Evolutionary conservation across 768 basidiomycete genomes (phyloP).

Genomic region (Panaeolus papilionaceus): DNA sequence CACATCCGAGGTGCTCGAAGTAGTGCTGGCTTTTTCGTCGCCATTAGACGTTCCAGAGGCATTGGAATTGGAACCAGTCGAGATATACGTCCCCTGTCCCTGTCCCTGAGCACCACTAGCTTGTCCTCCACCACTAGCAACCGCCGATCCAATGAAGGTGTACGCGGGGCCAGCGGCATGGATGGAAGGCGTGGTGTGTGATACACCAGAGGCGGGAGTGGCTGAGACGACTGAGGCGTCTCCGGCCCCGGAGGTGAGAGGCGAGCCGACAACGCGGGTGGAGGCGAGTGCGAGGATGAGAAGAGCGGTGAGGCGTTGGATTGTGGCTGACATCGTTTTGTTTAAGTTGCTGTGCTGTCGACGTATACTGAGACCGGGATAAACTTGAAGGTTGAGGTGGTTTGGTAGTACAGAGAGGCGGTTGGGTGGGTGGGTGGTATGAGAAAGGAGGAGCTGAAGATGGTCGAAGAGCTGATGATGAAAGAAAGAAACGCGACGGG

Average conservation of each 20-base stretch:
- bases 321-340: not conserved
- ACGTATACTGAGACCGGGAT: not conserved
- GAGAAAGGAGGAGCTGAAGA: not conserved
- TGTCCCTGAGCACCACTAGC: not conserved
- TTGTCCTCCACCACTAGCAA: not conserved
- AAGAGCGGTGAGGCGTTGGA: conserved; percentile 1
- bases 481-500: not conserved
- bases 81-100: not conserved
- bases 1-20: not conserved
- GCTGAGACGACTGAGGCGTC: not conserved
- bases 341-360: not conserved
- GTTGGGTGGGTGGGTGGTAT: too few relatives aligned
- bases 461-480: not conserved
- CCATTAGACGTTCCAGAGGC: not conserved
- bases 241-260: not conserved
- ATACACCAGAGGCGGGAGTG: not conserved
- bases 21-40: too few relatives aligned
- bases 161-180: not conserved
- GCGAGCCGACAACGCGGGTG: not conserved
- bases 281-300: not conserved
- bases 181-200: not conserved
- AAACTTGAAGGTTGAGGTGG: not conserved
- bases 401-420: too few relatives aligned
- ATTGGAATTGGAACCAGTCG: not conserved
- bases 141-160: not conserved